A percentile compares a stretch with the other conserved stretches of the same genome.
Evolutionary conservation across 257 asterid species (phyloP).

Genomic region (Solanum lignicaule): DNA sequence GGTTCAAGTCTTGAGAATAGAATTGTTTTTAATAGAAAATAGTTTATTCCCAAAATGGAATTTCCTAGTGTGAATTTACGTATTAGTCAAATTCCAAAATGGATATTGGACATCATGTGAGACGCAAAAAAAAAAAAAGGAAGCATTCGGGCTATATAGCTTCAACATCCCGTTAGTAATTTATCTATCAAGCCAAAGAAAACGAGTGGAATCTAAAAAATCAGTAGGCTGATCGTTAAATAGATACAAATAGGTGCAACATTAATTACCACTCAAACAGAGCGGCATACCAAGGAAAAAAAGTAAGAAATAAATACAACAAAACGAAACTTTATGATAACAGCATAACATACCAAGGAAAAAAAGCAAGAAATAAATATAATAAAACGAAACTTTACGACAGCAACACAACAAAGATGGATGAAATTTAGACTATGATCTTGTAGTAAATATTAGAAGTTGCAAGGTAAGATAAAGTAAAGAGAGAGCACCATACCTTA

Average conservation of each 20-base stretch:
- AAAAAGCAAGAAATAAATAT: too few species aligned
- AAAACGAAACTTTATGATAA: background rate
- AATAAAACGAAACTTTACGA: background rate
- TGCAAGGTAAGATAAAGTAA: background rate
- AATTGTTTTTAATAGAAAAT: background rate
- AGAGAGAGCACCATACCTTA: background rate
- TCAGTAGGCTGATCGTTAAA: accelerated
- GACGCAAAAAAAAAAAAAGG: background rate
- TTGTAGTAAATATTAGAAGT: background rate
- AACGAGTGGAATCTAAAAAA: background rate
- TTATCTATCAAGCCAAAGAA: background rate
- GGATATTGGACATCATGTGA: background rate
- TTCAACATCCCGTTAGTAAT: background rate
- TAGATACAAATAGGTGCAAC: background rate
- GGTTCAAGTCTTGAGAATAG: background rate
- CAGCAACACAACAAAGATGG: background rate
- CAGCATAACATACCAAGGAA: background rate
- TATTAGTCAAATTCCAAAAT: background rate
- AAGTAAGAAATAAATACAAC: background rate
- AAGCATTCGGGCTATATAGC: background rate
- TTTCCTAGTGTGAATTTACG: background rate
- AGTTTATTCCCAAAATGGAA: background rate
- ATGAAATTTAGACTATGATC: background rate
- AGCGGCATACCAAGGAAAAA: background rate
- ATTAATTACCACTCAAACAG: background rate